Percentiles rank a stretch among this genome's conserved stretches.
Evolutionary conservation across 768 basidiomycete species (phyloP).

Genomic region (Lyophyllum shimeji): DNA sequence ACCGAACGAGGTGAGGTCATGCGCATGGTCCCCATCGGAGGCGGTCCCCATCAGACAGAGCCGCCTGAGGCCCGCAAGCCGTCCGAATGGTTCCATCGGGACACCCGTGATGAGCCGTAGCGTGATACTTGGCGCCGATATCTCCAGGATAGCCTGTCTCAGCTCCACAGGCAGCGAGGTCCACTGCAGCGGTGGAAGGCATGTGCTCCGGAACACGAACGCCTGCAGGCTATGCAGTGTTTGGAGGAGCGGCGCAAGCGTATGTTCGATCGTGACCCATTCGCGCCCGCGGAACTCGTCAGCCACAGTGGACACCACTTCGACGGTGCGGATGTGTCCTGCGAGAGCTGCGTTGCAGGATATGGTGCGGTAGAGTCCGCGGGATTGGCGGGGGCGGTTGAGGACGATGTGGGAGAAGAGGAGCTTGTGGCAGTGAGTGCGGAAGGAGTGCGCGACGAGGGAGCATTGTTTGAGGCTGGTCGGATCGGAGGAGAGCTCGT

Average conservation of each 20-base stretch:
- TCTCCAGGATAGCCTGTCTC: background rate
- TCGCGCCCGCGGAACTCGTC: constrained; percentile 9
- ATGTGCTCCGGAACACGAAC: constrained; percentile 3
- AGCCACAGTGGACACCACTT: background rate
- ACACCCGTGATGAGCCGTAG: constrained; percentile 1
- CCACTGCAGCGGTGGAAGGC: background rate
- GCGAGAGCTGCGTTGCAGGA: constrained; percentile 2
- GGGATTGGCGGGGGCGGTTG: background rate
- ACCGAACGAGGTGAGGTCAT: background rate
- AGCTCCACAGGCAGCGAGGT: background rate
- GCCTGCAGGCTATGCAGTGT: constrained; percentile 11
- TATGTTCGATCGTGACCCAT: constrained; percentile 17
- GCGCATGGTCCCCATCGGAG: background rate
- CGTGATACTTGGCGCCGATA: constrained; percentile 4
- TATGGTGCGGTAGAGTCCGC: constrained; percentile 2
- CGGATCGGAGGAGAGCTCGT: constrained; percentile 3
- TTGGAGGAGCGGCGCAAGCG: constrained; percentile 11
- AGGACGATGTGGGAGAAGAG: constrained; percentile 6
- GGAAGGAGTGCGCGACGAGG: constrained; percentile 4
- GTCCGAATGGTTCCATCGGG: constrained; percentile 6
- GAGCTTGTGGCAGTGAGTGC: background rate
- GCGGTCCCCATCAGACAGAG: background rate
- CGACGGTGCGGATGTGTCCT: constrained; percentile 1
- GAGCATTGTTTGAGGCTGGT: constrained; percentile 1
- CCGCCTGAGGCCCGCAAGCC: background rate